Percentiles rank a stretch among this genome's conserved stretches.
phyloP scores from a whole-genome alignment of 768 basidiomycete species.

The Leccinum fibrillosum region DNA sequence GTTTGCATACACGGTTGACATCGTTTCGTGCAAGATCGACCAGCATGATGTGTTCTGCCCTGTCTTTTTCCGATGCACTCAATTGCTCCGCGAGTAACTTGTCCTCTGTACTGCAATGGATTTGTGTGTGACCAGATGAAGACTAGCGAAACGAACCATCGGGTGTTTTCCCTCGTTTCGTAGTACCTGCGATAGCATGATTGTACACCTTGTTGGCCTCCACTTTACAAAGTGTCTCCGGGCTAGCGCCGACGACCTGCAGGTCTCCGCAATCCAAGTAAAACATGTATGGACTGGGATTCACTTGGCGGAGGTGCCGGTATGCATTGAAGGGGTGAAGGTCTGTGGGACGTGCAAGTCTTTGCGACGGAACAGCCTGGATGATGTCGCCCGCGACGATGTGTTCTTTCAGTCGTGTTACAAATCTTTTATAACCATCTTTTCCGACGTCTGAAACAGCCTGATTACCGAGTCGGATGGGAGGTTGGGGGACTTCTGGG shows the following conservation, averaged over 20 bases:
- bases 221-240: slow-evolving; percentile 96
- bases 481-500: slow-evolving; percentile 66
- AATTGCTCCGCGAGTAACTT: slow-evolving; percentile 70
- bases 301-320: slow-evolving; percentile 87
- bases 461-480: slow-evolving; percentile 60
- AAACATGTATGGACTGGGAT: slow-evolving; percentile 99
- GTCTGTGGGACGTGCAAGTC: slow-evolving; percentile 77
- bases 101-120: slow-evolving; percentile 68
- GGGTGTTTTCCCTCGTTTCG: slow-evolving; percentile 75
- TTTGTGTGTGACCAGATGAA: slow-evolving; percentile 4
- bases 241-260: slow-evolving; percentile 96
- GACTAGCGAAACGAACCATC: slow-evolving; percentile 59
- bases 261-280: slow-evolving; percentile 92
- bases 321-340: slow-evolving; percentile 98
- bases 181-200: slow-evolving; percentile 97
- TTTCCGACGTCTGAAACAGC: slow-evolving; percentile 90
- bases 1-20: slow-evolving; percentile 95
- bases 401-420: slow-evolving; percentile 89
- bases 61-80: slow-evolving; percentile 85
- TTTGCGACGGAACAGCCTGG: slow-evolving; percentile 96
- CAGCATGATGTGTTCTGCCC: slow-evolving; percentile 98
- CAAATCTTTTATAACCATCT: slow-evolving; percentile 86
- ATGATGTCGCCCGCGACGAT: slow-evolving; percentile 98
- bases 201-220: slow-evolving; percentile 90
- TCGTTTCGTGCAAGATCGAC: slow-evolving; percentile 98